A percentile compares a stretch with the other conserved stretches of the same genome.
These are phyloP conservation scores for Verticillium zaregamsianum DNA, from an alignment of 2,329 filamentous ascomycete genomes.

Conservation along the genomic window DNA sequence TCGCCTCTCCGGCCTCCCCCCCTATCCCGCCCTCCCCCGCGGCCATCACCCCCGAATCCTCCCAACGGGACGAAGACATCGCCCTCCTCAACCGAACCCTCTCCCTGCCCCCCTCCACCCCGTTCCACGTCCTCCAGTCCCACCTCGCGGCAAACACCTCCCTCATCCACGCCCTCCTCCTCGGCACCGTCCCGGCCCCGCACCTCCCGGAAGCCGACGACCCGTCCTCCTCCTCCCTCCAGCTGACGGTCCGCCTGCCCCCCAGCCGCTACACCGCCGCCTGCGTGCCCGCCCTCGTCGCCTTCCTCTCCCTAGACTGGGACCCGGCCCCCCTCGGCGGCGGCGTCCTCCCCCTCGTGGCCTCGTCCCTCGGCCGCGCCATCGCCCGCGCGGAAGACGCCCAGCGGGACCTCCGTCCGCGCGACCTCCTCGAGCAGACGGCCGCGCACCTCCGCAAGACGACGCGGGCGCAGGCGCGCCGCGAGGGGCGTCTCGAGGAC, in stretches of 20 bases:
- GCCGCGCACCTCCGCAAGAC: conserved; percentile 6
- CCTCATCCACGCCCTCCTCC: conserved; percentile 16
- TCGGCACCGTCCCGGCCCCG: conserved; percentile 6
- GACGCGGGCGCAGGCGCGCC: neutral
- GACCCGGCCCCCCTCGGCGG: neutral
- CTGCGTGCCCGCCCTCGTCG: conserved; percentile 5
- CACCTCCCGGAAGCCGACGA: neutral
- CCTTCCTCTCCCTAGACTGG: conserved; percentile 7
- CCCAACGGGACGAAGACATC: neutral
- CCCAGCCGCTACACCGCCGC: neutral
- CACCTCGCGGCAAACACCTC: conserved; percentile 15
- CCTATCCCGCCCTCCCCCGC: too few relatives aligned
- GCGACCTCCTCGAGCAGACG: neutral
- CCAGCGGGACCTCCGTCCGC: neutral
- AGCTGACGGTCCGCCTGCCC: neutral
- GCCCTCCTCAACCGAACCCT: conserved; percentile 9
- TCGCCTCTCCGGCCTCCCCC: neutral
- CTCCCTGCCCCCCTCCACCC: conserved; percentile 5
- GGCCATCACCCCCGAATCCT: neutral
- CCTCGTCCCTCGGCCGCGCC: neutral
- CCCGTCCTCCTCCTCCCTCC: neutral
- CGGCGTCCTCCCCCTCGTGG: neutral
- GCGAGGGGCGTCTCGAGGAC: conserved; percentile 2
- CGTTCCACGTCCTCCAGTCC: conserved; percentile 6
- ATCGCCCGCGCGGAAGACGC: conserved; percentile 2